Conservation (phyloP, 2,329 filamentous ascomycete species). For the Exophiala lecanii-corni region DNA sequence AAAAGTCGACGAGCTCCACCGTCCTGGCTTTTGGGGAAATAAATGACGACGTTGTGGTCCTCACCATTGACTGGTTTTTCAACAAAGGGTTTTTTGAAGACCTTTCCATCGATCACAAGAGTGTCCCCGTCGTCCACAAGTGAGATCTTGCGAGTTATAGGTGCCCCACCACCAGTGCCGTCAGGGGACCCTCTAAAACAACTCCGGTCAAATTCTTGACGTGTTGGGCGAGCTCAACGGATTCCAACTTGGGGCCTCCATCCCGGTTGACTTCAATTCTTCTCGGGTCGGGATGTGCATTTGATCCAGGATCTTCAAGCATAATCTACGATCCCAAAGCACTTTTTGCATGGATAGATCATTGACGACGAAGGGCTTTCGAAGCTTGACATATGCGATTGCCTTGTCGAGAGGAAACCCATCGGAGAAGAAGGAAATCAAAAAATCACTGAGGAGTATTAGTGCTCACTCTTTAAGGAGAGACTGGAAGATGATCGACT, state of each 20-base stretch:
- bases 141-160: slow-evolving; percentile 64
- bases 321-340: slow-evolving; percentile 90
- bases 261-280: slow-evolving; percentile 89
- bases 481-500: slow-evolving; percentile 28
- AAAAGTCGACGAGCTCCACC: slow-evolving; percentile 87
- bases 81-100: slow-evolving; percentile 88
- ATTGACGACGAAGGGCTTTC: slow-evolving; percentile 96
- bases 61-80: slow-evolving; percentile 98
- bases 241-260: slow-evolving; percentile 76
- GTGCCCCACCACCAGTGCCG: slow-evolving; percentile 56
- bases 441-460: slow-evolving; percentile 59
- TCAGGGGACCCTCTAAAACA: slow-evolving; percentile 64
- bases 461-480: slow-evolving; percentile 1
- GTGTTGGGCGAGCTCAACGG: slow-evolving; percentile 72
- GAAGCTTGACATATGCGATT: slow-evolving; percentile 86
- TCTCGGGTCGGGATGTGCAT: slow-evolving; percentile 86
- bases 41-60: slow-evolving; percentile 98
- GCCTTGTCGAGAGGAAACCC: slow-evolving; percentile 96
- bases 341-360: slow-evolving; percentile 97
- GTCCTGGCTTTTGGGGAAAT: slow-evolving; percentile 71
- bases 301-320: slow-evolving; percentile 79
- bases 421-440: slow-evolving; percentile 98
- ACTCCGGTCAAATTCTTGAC: slow-evolving; percentile 78
- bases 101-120: slow-evolving; percentile 76
- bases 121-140: slow-evolving; percentile 87